Percentiles rank a stretch among this genome's conserved stretches.
Evolutionary conservation across 805 yeast genomes (phyloP).

Genomic region (Teunomyces gatunensis): DNA sequence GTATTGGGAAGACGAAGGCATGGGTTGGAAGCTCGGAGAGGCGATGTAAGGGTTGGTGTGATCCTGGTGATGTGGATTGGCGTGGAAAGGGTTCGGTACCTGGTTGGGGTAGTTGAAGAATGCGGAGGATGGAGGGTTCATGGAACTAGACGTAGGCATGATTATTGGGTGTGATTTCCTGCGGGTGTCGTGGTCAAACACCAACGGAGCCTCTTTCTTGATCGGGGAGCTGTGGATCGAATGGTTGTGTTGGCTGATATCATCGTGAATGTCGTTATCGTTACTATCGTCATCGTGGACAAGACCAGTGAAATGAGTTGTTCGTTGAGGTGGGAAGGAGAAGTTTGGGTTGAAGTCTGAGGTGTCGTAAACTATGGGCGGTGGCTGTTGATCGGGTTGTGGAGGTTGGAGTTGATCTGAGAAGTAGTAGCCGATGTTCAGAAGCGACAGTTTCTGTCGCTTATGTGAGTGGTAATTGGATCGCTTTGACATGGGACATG

Average conservation of each 20-base stretch:
- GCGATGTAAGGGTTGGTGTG: constrained; percentile 2
- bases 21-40: not conserved
- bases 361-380: constrained; percentile 8
- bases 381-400: constrained; percentile 5
- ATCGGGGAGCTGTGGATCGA: constrained; percentile 13
- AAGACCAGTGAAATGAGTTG: not conserved
- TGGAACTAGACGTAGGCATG: constrained; percentile 2
- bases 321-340: constrained; percentile 17
- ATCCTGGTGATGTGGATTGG: constrained; percentile 2
- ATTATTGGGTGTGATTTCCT: constrained; percentile 3
- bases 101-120: constrained; percentile 14
- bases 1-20: constrained; percentile 6
- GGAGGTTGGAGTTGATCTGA: constrained; percentile 7
- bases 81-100: constrained; percentile 6
- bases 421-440: constrained; percentile 30
- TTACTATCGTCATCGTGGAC: constrained; percentile 2
- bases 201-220: constrained; percentile 7
- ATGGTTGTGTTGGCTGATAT: constrained; percentile 3
- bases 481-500: constrained; percentile 4
- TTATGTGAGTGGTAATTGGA: constrained; percentile 24
- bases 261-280: constrained; percentile 4
- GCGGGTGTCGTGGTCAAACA: not conserved
- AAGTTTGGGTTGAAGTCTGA: constrained; percentile 11
- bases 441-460: constrained; percentile 36
- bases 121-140: constrained; percentile 8